Evolutionary conservation across 202 grass and related monocot genomes (phyloP), one percentile per base, ranked within the genome.

Genomic region (Musa balbisiana): DNA sequence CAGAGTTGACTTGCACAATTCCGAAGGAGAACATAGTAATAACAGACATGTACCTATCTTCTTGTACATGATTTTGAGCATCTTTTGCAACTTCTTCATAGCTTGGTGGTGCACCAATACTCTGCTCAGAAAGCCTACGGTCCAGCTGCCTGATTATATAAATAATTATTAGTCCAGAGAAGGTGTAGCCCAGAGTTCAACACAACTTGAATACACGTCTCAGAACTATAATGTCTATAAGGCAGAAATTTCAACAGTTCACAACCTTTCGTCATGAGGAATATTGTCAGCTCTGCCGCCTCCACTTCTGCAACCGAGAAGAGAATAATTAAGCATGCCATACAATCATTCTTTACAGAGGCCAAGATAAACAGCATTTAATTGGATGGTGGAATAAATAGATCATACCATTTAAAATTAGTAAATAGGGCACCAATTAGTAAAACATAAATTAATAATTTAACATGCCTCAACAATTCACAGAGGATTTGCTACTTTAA

Each of bases 11-110:
- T 72, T 77, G 27, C 64, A 26, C 13, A 74, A 66, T 78, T 16
- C 21, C 55, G 56, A 73, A n/a, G 75, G 59, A 62, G 65, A 74
- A 20, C 25, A 55, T 73, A 11, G 73, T 72, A 20, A 58, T 51
- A 49, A 82, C 15, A 78, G 52, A 77, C 27, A 51, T 2, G 64
- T 55, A 95, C 95, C 85, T 90, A 64, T 90, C 87, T 65, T 87
- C 80, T 0, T 87, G 83, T 73, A 56, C 80, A 71, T 80, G 90
- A 24, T 71, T 68, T 62, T 84, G 89, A 63, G 81, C 56, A 73
- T 87, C 87, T 79, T 78, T 82, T 71, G 79, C 71, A 8, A 78
- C 85, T 84, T 95, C 89, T 84, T 95, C 95, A 65, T 95, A 99
- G 71, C 53, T 88, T 12, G 91, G 95, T 50, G 91, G 91, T 75